phyloP scores from a whole-genome alignment of 305 asterid genomes.

The Withania somnifera region DNA sequence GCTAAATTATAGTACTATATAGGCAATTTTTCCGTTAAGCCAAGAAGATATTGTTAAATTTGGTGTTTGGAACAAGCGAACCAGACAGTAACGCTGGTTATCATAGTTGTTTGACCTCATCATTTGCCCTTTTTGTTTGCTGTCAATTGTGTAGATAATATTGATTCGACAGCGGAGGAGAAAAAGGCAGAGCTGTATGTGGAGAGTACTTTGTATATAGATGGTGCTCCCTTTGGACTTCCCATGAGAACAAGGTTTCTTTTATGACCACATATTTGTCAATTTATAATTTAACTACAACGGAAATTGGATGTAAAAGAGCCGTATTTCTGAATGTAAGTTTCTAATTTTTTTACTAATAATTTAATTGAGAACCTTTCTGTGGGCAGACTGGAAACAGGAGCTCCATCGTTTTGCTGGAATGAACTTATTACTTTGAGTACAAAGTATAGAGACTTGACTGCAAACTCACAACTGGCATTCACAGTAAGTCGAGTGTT shows the following conservation, averaged over 20 bases:
- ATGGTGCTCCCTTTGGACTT: constrained; percentile 97
- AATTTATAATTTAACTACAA: not conserved
- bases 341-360: not conserved
- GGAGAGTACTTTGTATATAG: constrained; percentile 68
- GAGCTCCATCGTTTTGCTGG: constrained; percentile 81
- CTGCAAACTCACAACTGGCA: constrained; percentile 81
- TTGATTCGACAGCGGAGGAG: constrained; percentile 46
- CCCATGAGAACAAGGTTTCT: constrained; percentile 89
- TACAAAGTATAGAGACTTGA: constrained; percentile 85
- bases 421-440: constrained; percentile 84
- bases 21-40: not conserved
- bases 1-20: not conserved
- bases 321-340: not conserved
- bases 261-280: not conserved
- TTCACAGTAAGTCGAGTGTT: constrained; percentile 44
- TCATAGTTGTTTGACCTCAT: not conserved
- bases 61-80: not conserved
- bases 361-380: not conserved
- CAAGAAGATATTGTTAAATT: not conserved
- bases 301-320: not conserved
- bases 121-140: not conserved
- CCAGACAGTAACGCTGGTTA: not conserved
- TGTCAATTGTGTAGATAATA: constrained; percentile 34
- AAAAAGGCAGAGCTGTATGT: constrained; percentile 68
- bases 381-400: constrained; percentile 58